These are phyloP conservation scores for Sphagnum contortum DNA, from an alignment of 225 moss, liverwort and hornwort species.

Conservation along the genomic window DNA sequence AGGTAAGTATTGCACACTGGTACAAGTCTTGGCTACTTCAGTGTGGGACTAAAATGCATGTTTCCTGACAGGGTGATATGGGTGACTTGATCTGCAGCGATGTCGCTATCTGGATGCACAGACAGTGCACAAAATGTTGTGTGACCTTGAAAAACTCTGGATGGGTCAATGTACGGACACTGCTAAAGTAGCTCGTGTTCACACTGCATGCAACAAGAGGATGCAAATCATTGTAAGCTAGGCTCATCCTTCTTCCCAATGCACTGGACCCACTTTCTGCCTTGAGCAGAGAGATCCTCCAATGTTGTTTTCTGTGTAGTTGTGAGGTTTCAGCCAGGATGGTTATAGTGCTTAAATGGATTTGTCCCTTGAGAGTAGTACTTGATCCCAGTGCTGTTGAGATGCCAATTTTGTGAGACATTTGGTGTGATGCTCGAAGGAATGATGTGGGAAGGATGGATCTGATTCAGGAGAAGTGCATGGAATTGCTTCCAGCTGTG, in stretches of 20 bases:
- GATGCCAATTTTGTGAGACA: no score
- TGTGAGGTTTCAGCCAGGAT: no score
- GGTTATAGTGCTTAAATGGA: no score
- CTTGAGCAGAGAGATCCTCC: no score
- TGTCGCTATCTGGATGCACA: conserved; percentile 79
- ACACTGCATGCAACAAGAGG: conserved; percentile 60
- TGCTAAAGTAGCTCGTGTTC: conserved; percentile 36
- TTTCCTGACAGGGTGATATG: background rate
- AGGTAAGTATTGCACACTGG: conserved; percentile 26
- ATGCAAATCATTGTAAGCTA: conserved; percentile 61
- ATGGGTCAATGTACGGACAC: conserved; percentile 49
- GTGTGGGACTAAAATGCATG: no score
- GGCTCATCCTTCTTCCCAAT: background rate
- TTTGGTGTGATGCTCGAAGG: no score
- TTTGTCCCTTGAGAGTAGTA: no score
- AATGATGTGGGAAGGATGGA: background rate
- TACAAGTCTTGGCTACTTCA: no score
- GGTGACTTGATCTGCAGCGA: conserved; percentile 17
- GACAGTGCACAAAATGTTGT: conserved; percentile 57
- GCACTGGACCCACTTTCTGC: no score
- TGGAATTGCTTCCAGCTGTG: conserved; percentile 74
- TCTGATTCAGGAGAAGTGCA: conserved; percentile 62
- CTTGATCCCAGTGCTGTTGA: no score
- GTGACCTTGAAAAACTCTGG: conserved; percentile 52
- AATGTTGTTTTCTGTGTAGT: no score